Evolutionary conservation across 805 yeast genomes (phyloP), one percentile per base, ranked within the genome.

Genomic region (Kregervanrija pseudodelftensis): DNA sequence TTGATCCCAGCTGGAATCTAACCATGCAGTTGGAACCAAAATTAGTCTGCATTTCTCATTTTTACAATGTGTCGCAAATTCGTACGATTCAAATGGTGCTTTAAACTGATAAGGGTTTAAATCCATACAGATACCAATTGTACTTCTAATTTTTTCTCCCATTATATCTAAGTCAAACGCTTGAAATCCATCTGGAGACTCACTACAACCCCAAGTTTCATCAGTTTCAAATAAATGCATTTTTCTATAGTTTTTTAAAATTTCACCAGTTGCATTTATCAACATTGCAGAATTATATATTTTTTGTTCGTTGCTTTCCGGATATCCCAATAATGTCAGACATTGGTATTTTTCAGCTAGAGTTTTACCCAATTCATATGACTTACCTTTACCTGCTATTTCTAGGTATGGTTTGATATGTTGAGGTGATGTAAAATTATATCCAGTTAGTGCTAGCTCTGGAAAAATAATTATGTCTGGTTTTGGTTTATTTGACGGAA

Each of bases 91-190:
- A 63, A 87, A 89, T 1, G 95, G 89, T 1, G 95, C 88, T 50
- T 76, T 69, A 60, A 90, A 90, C 58, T 85, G 72, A 60, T 85
- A 84, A 0, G 96, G 96, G 59, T 86, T 89, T 49, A 90, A 62
- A 64, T 90, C 98, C 97, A 90, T 90, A 60, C 98, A 90, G 5
- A 90, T 88, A 0, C 96, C 98, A 44, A 90, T 69, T 32, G 80
- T 72, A 1, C 83, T 66, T 33, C 60, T 71, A 7, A 76, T 52
- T 4, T 16, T 41, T 12, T 40, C 40, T 14, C 56, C 57, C n/a
- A 39, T 17, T 15, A 76, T 60, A 4, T 54, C 53, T 36, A 82
- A 53, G 4, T 68, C 68, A 40, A 83, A 74, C 1, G 73, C 59
- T 22, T 67, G 62, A 55, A 88, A 89, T 0, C 78, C 79, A 2